These are phyloP conservation scores for Lagenaria siceraria DNA, from an alignment of 306 rosid genomes.

Conservation along the genomic window DNA sequence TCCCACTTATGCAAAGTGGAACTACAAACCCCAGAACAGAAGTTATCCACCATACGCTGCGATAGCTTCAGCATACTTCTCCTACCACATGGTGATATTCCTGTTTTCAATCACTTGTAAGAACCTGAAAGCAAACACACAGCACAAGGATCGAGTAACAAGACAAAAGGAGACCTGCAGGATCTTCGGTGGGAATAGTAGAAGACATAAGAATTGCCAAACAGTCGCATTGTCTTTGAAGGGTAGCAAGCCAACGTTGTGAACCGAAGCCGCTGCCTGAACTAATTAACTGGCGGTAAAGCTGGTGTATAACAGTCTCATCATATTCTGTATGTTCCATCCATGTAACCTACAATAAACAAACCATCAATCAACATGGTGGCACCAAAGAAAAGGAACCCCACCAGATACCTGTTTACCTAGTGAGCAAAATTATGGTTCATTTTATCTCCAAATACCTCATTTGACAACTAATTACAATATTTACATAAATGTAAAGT, in stretches of 20 bases:
- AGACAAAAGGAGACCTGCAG: slow-evolving; percentile 27
- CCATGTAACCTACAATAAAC: slow-evolving; percentile 64
- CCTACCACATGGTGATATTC: slow-evolving; percentile 25
- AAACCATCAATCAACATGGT: not conserved
- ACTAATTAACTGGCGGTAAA: slow-evolving; percentile 35
- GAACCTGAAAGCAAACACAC: slow-evolving; percentile 4
- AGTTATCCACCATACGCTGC: slow-evolving; percentile 58
- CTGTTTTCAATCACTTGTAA: slow-evolving; percentile 24
- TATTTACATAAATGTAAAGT: not conserved
- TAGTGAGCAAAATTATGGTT: not conserved
- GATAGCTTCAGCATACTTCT: slow-evolving; percentile 57
- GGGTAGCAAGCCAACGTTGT: slow-evolving; percentile 74
- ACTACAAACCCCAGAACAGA: slow-evolving; percentile 57
- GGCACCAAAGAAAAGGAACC: not conserved
- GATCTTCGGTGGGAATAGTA: slow-evolving; percentile 29
- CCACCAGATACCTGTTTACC: not conserved
- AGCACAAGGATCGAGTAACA: not conserved
- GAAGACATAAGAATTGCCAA: slow-evolving; percentile 43
- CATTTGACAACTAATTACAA: not conserved
- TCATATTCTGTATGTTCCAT: slow-evolving; percentile 76
- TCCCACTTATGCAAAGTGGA: slow-evolving; percentile 52
- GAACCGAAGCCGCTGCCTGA: slow-evolving; percentile 77
- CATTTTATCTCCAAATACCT: not conserved
- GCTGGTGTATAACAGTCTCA: slow-evolving; percentile 51
- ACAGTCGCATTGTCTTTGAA: slow-evolving; percentile 64